These are phyloP conservation scores for Phytopythium cucurbitacearum DNA, from an alignment of 352 stramenopile genomes.

Conservation along the genomic window DNA sequence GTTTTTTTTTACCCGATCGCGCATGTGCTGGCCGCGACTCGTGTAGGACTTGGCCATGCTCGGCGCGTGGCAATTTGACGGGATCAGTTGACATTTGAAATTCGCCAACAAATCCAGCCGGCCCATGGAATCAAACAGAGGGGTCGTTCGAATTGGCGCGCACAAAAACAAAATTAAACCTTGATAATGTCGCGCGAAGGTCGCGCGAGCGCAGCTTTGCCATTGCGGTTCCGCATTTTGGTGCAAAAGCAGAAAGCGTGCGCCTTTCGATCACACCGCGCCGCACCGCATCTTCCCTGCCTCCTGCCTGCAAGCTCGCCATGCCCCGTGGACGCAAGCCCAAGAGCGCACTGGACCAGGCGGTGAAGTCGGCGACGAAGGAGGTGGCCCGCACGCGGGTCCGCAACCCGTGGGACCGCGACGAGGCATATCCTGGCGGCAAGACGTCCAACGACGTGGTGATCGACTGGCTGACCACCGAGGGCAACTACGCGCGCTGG, in stretches of 20 bases:
- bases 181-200: not conserved
- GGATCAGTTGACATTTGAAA: no score
- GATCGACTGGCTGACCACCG: constrained; percentile 21
- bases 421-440: constrained; percentile 12
- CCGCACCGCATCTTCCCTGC: no score
- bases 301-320: no score
- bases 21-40: no score
- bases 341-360: constrained; percentile 2
- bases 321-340: not conserved
- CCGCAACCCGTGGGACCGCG: constrained; percentile 12
- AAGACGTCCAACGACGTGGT: constrained; percentile 24
- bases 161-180: not conserved
- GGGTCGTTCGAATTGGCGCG: not conserved
- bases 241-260: not conserved
- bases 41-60: no score
- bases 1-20: no score
- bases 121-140: no score
- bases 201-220: not conserved
- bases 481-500: constrained; percentile 28
- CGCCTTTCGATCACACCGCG: no score
- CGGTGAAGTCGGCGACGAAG: not conserved
- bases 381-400: not conserved
- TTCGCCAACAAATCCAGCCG: no score
- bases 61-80: no score
- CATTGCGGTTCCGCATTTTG: no score